Base-by-base conservation (phyloP, 768 basidiomycete species). In the Pleurotus eryngii region DNA sequence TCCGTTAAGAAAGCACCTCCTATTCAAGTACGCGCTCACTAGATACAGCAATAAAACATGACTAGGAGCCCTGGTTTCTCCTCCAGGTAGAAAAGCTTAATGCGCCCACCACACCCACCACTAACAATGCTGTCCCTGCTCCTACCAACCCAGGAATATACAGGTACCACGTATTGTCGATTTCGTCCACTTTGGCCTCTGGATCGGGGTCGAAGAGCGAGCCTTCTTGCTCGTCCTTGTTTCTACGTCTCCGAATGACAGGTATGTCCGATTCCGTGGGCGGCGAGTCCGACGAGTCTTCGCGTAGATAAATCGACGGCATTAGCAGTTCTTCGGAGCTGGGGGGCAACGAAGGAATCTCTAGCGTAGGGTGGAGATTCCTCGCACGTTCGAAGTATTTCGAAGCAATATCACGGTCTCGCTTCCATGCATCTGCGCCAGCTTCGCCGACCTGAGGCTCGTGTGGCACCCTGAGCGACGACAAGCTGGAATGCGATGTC, bases 101-200 rank as follows among this genome's bases (percentile, higher is more conserved):
- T 5, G 87, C 87, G 2, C 90, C 89, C 18, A 92, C 85, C 37
- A 89, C 85, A 0, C 88, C 87, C 18, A 90, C 85, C 18, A 91
- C 87, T 43, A 91, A 76, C 56, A 92, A 66, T 45, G 90, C 90
- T 18, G 90, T 91, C n/a, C 90, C 90, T 22, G 90, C 90, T 7
- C 90, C 90, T 5, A 92, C 84, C 60, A 92, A 68, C 22, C 88
- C 85, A 3, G 90, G 90, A 40, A 92, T 73, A 59, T 90, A 89
- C 49, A 92, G 63, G 63, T 90, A 92, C 90, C 90, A 92, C 20
- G 88, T 79, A 68, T 76, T 81, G 56, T 90, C 88, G 39, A 86
- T 75, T 37, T 86, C 84, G 18, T 83, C 82, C 49, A 79, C 65
- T 57, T 79, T 79, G 45, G 76, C 68, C 37, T 73, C 76, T 38